These are phyloP conservation scores for Hypoxylon rickii DNA, from an alignment of 495 filamentous ascomycete species.

Conservation along the genomic window DNA sequence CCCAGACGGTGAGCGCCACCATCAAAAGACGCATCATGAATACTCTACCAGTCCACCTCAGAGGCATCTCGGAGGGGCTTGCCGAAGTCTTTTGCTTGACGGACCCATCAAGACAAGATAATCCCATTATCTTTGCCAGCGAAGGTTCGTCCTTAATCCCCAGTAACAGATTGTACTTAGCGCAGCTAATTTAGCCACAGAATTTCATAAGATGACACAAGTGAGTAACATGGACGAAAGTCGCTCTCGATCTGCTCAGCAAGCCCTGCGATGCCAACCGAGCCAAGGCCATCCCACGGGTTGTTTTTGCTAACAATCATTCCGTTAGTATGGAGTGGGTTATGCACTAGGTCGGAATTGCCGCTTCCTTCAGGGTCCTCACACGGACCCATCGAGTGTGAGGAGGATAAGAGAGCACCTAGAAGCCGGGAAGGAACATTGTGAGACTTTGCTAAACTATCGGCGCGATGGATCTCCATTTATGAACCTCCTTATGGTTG, in stretches of 20 bases:
- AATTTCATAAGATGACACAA: constrained; percentile 66
- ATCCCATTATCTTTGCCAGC: constrained; percentile 79
- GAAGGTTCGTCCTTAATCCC: constrained; percentile 58
- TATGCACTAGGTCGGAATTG: constrained; percentile 66
- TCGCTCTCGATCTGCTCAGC: neutral
- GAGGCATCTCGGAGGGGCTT: constrained; percentile 67
- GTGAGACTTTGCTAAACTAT: constrained; percentile 71
- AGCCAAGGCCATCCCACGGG: too few relatives aligned
- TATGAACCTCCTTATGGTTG: constrained; percentile 69
- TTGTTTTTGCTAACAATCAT: neutral
- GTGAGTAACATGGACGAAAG: too few relatives aligned
- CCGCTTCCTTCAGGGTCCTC: constrained; percentile 66
- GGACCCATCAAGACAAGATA: constrained; percentile 72
- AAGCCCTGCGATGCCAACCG: neutral
- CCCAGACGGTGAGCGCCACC: constrained; percentile 59
- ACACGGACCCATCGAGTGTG: constrained; percentile 55
- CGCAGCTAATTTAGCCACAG: constrained; percentile 43
- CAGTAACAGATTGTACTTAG: too few relatives aligned
- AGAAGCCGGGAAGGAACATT: constrained; percentile 62
- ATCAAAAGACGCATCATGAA: constrained; percentile 62
- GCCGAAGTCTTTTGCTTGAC: constrained; percentile 79
- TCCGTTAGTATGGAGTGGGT: constrained; percentile 54
- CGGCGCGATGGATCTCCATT: constrained; percentile 67
- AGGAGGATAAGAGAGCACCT: constrained; percentile 61
- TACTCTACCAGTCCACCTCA: constrained; percentile 56